Conservation (phyloP, 176 grass and related monocot species). For the Triticum aestivum region IWGSC_CS_RefSeq_v2.1 NC_057802.1:362708754-362709253, state of each 20-base stretch:
- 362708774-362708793: not conserved
- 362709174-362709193: conserved; percentile 13
- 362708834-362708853: conserved; percentile 36
- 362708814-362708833: conserved; percentile 36
- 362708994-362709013: conserved; percentile 13
- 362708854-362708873: conserved; percentile 41
- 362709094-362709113: conserved; percentile 57
- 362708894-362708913: conserved; percentile 29
- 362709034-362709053: conserved; percentile 48
- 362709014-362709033: conserved; percentile 24
- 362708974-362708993: not conserved
- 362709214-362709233: not conserved
- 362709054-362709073: conserved; percentile 41
- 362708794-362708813: conserved; percentile 8
- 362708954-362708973: not conserved
- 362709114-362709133: conserved; percentile 61
- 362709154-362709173: conserved; percentile 45
- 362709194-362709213: not conserved
- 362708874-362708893: conserved; percentile 49
- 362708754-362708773: not conserved
- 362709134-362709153: conserved; percentile 44
- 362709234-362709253: not conserved
- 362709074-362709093: conserved; percentile 51
- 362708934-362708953: not conserved
- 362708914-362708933: not conserved